Percentiles rank a stretch among this genome's conserved stretches.
phyloP scores from a whole-genome alignment of 2,329 filamentous ascomycete species.

The Didymella lethalis region DNA sequence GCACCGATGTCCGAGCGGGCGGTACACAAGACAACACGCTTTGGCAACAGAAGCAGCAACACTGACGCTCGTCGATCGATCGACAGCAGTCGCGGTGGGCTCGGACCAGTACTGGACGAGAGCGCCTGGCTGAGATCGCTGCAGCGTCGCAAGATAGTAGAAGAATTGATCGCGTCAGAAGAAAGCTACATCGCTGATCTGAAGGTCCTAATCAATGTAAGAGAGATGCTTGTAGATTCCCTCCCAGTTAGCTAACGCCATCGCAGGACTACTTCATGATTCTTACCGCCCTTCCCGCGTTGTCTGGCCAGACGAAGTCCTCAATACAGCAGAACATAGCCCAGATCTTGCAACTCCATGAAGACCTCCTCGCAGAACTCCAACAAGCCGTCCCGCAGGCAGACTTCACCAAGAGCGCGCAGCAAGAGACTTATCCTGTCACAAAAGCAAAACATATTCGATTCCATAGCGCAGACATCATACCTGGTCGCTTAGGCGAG shows the following conservation, averaged over 20 bases:
- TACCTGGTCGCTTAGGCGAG: slow-evolving; percentile 49
- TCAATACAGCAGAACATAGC: slow-evolving; percentile 82
- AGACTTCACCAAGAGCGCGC: slow-evolving; percentile 51
- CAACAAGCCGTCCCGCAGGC: slow-evolving; percentile 75
- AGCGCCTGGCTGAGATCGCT: slow-evolving; percentile 74
- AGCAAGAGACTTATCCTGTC: slow-evolving; percentile 44
- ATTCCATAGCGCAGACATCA: slow-evolving; percentile 58
- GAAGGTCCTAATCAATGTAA: slow-evolving; percentile 84
- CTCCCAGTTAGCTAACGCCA: background rate
- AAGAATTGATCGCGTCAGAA: slow-evolving; percentile 86
- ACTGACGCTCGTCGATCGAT: slow-evolving; percentile 68
- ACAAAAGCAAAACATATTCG: slow-evolving; percentile 55
- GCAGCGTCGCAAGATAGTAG: slow-evolving; percentile 79
- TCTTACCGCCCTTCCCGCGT: slow-evolving; percentile 72
- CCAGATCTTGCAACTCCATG: slow-evolving; percentile 83
- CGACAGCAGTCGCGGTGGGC: slow-evolving; percentile 61
- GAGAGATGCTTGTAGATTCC: slow-evolving; percentile 33
- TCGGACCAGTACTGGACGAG: slow-evolving; percentile 66
- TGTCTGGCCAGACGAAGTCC: slow-evolving; percentile 70
- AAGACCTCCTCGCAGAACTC: slow-evolving; percentile 78
- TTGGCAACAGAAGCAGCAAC: slow-evolving; percentile 66
- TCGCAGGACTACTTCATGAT: slow-evolving; percentile 60
- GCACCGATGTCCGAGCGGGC: slow-evolving; percentile 65
- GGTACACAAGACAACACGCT: slow-evolving; percentile 66
- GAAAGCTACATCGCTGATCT: slow-evolving; percentile 88